Conservation (phyloP, 139 green algal species). For the Coelastrella sp. region DNA sequence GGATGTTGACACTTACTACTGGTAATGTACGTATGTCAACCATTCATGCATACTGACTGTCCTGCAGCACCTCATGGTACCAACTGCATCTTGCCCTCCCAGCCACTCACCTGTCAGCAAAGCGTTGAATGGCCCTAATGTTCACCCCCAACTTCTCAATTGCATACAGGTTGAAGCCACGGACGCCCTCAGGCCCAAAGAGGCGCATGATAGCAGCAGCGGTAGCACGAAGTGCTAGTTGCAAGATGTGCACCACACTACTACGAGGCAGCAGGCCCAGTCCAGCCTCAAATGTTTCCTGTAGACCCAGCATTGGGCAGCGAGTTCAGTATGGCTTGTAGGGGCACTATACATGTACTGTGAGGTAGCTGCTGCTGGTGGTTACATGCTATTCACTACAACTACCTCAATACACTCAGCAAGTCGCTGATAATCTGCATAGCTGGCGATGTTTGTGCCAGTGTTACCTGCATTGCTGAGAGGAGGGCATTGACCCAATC, state of each 20-base stretch:
- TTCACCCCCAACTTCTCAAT: slow-evolving; percentile 70
- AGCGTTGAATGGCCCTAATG: slow-evolving; percentile 60
- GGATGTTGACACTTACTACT: no score
- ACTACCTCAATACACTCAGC: no score
- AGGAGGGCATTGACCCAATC: slow-evolving; percentile 65
- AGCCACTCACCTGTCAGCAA: slow-evolving; percentile 29
- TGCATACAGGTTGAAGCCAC: slow-evolving; percentile 78
- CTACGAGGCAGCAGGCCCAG: slow-evolving; percentile 53
- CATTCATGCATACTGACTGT: no score
- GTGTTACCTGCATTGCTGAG: slow-evolving; percentile 64
- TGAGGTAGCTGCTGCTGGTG: no score
- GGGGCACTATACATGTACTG: no score
- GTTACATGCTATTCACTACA: background rate
- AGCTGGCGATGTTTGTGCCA: background rate
- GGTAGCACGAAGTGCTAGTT: slow-evolving; percentile 55
- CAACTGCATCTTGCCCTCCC: no score
- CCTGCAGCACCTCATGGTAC: no score
- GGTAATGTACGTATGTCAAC: no score
- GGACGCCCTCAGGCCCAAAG: slow-evolving; percentile 52
- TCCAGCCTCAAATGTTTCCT: slow-evolving; percentile 61
- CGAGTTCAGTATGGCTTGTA: no score
- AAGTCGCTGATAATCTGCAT: no score
- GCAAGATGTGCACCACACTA: slow-evolving; percentile 53
- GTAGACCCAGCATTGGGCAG: no score
- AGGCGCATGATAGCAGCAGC: slow-evolving; percentile 62